Base-by-base conservation (phyloP, 805 yeast genomes). In the Ogataea salicorniae region DNA sequence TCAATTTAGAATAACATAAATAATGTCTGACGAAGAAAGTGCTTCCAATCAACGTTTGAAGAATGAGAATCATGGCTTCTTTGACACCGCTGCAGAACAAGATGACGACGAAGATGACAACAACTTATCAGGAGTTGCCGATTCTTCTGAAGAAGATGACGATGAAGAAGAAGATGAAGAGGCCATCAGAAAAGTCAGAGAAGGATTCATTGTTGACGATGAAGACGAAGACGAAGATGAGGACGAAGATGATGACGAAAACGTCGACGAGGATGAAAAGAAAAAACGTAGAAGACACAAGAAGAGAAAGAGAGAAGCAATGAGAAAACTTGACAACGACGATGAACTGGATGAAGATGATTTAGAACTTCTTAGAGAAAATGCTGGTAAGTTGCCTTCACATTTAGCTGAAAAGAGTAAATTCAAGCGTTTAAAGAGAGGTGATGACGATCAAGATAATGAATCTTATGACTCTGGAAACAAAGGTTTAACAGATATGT, bases 271-370 rank as follows among this genome's bases (percentile, higher is more conserved):
- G 61, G 63, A 58, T 69, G 69, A 54, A 63, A 64, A 52, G 46
- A 60, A 71, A 59, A 66, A 68, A 52, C 61, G 65, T 53, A 54
- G 50, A 42, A 54, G 55, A 17, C 56, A 56, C 17, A 53, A 53
- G 33, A 72, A 71, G 56, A 68, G 71, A 49, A 69, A 71, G 67
- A 64, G 73, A 61, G 67, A 55, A 29, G 52, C 60, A 17, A 61
- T 56, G 37, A 43, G 48, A 13, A 52, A 55, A 31, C 52, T 53
- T 23, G 73, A 72, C 8, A 79, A 75, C 38, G 77, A 77, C 41
- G 90, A 82, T 54, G 85, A 81, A 44, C 74, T 94, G 45, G 97
- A 94, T 61, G 97, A 92, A 66, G 99, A 94, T 68, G 99, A 94
- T 66, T 76, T 94, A 58, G 98, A 92, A 56, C 76, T 94, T 40